Conservation (phyloP, 768 basidiomycete species). For the Pisolithus orientalis region DNA sequence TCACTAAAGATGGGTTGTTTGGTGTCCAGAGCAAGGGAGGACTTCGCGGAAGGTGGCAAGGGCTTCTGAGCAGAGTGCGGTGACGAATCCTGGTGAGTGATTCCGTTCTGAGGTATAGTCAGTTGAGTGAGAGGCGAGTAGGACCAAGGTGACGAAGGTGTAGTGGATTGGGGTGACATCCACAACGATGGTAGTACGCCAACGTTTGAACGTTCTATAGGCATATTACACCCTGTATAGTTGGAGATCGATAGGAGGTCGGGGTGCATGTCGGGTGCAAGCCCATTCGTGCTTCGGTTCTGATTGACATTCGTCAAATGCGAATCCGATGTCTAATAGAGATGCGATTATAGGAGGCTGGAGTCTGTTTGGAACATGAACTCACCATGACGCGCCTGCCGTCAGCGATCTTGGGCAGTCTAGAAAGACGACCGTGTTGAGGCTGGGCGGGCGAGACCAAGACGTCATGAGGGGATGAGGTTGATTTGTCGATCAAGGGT, state of each 20-base stretch:
- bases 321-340: slow-evolving; percentile 14
- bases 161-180: slow-evolving; percentile 68
- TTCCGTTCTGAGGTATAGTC: slow-evolving; percentile 29
- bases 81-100: slow-evolving; percentile 25
- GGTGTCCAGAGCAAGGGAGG: slow-evolving; percentile 42
- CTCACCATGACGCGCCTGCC: slow-evolving; percentile 15
- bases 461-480: slow-evolving; percentile 13
- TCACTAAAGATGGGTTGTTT: slow-evolving; percentile 64
- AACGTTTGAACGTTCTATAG: slow-evolving; percentile 45
- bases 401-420: slow-evolving; percentile 9
- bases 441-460: slow-evolving; percentile 8
- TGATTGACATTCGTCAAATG: slow-evolving; percentile 10
- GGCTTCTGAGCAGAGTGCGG: slow-evolving; percentile 30
- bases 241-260: slow-evolving; percentile 16
- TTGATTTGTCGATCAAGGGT: slow-evolving; percentile 16
- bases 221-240: slow-evolving; percentile 21
- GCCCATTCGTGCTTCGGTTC: slow-evolving; percentile 4
- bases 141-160: slow-evolving; percentile 37
- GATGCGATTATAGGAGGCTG: neutral
- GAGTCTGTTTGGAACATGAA: neutral
- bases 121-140: slow-evolving; percentile 35
- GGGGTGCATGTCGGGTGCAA: slow-evolving; percentile 8
- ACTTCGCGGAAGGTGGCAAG: slow-evolving; percentile 37
- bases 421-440: slow-evolving; percentile 5
- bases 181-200: slow-evolving; percentile 72